A percentile compares a stretch with the other conserved stretches of the same genome.
Conservation (phyloP, 2,329 filamentous ascomycete species). For the Aspergillus aculeatinus region DNA sequence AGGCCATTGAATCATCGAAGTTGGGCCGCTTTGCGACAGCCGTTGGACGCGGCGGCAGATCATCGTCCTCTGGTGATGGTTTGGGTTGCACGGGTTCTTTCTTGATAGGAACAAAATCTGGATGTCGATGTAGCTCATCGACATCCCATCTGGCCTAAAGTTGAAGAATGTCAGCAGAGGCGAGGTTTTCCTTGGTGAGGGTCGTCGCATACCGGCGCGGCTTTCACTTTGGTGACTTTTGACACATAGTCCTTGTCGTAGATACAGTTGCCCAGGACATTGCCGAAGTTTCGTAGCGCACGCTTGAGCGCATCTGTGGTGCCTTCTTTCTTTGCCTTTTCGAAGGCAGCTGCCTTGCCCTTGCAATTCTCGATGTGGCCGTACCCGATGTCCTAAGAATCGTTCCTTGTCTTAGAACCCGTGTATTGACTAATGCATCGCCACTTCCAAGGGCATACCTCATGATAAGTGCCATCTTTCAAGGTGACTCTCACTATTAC, state of each 20-base stretch:
- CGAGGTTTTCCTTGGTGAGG: no score
- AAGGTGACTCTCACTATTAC: slow-evolving; percentile 89
- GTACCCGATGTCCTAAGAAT: slow-evolving; percentile 76
- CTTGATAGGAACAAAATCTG: slow-evolving; percentile 65
- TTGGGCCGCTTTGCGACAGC: slow-evolving; percentile 30
- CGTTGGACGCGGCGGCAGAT: slow-evolving; percentile 38
- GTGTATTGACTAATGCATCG: slow-evolving; percentile 1
- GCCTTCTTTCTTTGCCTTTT: slow-evolving; percentile 98
- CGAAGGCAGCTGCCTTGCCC: slow-evolving; percentile 91
- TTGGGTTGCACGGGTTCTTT: slow-evolving; percentile 50
- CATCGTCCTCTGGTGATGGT: slow-evolving; percentile 47
- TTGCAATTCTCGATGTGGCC: slow-evolving; percentile 95
- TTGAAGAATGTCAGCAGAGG: slow-evolving; percentile 15
- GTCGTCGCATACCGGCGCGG: slow-evolving; percentile 54
- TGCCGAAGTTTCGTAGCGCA: slow-evolving; percentile 86
- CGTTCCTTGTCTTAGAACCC: neutral
- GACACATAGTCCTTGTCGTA: slow-evolving; percentile 94
- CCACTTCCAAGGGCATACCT: slow-evolving; percentile 47
- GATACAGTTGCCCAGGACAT: slow-evolving; percentile 95
- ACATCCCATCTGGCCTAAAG: slow-evolving; percentile 68
- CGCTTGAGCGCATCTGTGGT: slow-evolving; percentile 93
- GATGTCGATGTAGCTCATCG: slow-evolving; percentile 76
- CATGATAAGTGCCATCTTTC: slow-evolving; percentile 91
- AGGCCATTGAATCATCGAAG: slow-evolving; percentile 28
- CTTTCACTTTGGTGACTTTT: slow-evolving; percentile 88